Percentiles rank a stretch among this genome's conserved stretches.
Evolutionary conservation across 768 basidiomycete species (phyloP).

Genomic region (Megacollybia marginata): DNA sequence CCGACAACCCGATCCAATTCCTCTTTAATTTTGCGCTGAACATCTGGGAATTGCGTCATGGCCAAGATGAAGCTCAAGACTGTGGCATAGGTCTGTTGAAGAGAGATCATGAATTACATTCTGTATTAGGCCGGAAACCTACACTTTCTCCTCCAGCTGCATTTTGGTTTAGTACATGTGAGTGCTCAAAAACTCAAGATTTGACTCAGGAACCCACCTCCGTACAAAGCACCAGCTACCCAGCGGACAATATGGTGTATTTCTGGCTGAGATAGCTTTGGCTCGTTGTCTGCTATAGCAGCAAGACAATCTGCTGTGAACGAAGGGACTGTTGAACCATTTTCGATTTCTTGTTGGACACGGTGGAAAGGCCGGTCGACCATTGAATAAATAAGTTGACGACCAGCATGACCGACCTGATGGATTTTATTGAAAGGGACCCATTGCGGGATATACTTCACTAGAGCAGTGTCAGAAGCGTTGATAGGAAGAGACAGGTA

Average conservation of each 20-base stretch:
- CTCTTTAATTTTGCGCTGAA: slow-evolving; percentile 5
- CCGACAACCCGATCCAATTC: slow-evolving; percentile 9
- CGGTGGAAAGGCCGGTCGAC: slow-evolving; percentile 1
- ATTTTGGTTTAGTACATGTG: too few species aligned
- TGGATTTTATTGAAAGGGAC: slow-evolving; percentile 12
- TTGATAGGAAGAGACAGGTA: not conserved
- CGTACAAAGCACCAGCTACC: slow-evolving; percentile 11
- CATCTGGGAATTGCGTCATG: slow-evolving; percentile 6
- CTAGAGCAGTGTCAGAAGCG: slow-evolving; percentile 1
- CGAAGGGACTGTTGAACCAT: slow-evolving; percentile 3
- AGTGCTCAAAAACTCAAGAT: too few species aligned
- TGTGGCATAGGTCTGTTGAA: slow-evolving; percentile 5
- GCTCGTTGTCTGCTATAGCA: not conserved
- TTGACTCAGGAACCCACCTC: too few species aligned
- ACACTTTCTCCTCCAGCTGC: slow-evolving; percentile 9
- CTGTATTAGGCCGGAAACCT: not conserved
- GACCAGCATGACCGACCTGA: slow-evolving; percentile 1
- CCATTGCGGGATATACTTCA: slow-evolving; percentile 13
- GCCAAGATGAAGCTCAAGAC: slow-evolving; percentile 4
- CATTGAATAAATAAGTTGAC: not conserved
- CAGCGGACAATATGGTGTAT: slow-evolving; percentile 5
- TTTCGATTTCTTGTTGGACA: slow-evolving; percentile 1
- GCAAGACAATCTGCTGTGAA: not conserved
- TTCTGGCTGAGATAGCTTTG: too few species aligned
- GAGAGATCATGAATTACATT: not conserved